Conservation (phyloP, 345 rosid genomes). For the Hevea brasiliensis region DNA sequence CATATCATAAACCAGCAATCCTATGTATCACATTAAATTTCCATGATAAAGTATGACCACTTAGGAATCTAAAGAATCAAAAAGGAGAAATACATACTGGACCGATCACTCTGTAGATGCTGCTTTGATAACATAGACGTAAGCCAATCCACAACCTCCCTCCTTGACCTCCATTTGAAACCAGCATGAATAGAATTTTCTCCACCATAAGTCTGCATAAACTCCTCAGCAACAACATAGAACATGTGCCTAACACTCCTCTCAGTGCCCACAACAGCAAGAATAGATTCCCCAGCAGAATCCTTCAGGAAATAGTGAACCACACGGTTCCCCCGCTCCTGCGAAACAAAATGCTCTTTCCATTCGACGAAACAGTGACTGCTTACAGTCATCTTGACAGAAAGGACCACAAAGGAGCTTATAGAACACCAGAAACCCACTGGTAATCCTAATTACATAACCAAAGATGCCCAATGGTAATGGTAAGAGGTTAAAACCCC, state of each 20-base stretch:
- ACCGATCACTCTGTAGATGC: conserved; percentile 53
- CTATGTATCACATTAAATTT: neutral
- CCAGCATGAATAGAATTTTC: conserved; percentile 79
- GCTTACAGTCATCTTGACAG: conserved; percentile 55
- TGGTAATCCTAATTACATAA: conserved; percentile 5
- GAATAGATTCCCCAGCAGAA: conserved; percentile 69
- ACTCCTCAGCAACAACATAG: conserved; percentile 89
- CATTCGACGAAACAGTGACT: conserved; percentile 75
- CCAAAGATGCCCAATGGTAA: neutral
- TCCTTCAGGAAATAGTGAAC: conserved; percentile 92
- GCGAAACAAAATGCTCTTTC: conserved; percentile 94
- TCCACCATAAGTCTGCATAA: conserved; percentile 68
- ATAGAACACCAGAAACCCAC: conserved; percentile 4
- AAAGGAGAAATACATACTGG: conserved; percentile 38
- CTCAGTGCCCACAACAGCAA: conserved; percentile 93
- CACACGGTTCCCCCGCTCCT: conserved; percentile 92
- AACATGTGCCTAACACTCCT: conserved; percentile 99
- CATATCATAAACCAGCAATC: neutral
- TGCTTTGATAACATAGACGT: conserved; percentile 94
- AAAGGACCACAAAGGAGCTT: conserved; percentile 23
- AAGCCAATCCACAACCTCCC: conserved; percentile 98
- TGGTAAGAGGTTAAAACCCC: neutral
- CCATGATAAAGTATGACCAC: neutral
- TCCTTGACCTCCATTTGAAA: conserved; percentile 93
- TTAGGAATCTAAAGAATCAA: neutral